Conservation (phyloP, 1,139 yeast species). For the Saccharomyces uvarum region DNA sequence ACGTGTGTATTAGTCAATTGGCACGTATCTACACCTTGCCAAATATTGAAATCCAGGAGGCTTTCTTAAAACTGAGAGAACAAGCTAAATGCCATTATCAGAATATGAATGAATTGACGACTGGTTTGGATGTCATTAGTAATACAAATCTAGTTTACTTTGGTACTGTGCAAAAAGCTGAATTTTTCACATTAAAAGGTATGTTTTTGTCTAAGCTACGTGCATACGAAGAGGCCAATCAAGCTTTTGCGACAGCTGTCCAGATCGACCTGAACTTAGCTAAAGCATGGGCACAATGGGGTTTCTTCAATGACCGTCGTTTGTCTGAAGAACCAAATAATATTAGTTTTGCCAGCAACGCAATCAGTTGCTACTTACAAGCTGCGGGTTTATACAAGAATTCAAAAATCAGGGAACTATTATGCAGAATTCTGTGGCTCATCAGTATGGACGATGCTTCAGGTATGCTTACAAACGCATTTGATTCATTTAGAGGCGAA, state of each 20-base stretch:
- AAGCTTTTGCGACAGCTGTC: constrained; percentile 95
- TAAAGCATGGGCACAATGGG: constrained; percentile 99
- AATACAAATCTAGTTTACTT: constrained; percentile 93
- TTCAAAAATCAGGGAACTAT: constrained; percentile 77
- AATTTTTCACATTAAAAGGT: constrained; percentile 92
- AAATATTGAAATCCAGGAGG: constrained; percentile 96
- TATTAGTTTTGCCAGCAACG: constrained; percentile 82
- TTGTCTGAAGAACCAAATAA: constrained; percentile 80
- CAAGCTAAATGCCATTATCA: constrained; percentile 97
- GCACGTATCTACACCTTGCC: constrained; percentile 93
- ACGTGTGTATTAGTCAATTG: constrained; percentile 87
- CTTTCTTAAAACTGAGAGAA: constrained; percentile 87
- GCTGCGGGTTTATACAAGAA: constrained; percentile 95
- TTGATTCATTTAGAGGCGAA: constrained; percentile 89
- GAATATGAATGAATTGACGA: constrained; percentile 74
- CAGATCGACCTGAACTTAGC: constrained; percentile 90
- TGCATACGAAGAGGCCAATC: constrained; percentile 90
- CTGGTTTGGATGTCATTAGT: constrained; percentile 93
- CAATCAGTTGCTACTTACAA: constrained; percentile 90
- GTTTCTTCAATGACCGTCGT: constrained; percentile 82
- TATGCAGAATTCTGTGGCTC: constrained; percentile 90
- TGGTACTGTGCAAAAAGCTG: constrained; percentile 96
- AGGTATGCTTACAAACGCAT: constrained; percentile 78
- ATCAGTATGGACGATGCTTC: constrained; percentile 82
- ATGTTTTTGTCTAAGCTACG: constrained; percentile 90